Base-by-base conservation (phyloP, 805 yeast species). In the Maudiozyma pseudohumilis region DNA sequence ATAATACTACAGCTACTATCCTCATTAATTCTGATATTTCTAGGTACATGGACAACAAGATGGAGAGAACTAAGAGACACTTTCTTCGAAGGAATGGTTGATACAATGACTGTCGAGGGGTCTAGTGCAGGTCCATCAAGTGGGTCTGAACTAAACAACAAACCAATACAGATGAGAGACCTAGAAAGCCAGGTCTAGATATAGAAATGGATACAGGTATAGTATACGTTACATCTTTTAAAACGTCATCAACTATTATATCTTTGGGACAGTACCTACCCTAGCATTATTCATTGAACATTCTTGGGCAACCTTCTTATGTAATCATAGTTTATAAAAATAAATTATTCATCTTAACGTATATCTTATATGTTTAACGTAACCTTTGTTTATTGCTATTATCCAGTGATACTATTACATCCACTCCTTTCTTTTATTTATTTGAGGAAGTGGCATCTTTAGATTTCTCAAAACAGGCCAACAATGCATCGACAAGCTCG, bases 41-140 rank as follows among this genome's bases (percentile, higher is more conserved):
- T 89, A 42, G 95, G 96, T 0, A 85, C 95, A 0, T 89, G 89
- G 74, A 75, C 87, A 13, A 76, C 95, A 0, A 73, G 95, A 47
- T 88, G 96, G 96, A 76, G 79, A 47, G 98, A 89, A 56, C 65
- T 89, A 38, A 70, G 88, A 50, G 83, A 84, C 28, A 84, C 95
- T 0, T 89, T 92, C 53, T 89, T 92, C 49, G 94, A 87, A 40
- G 85, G 88, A 24, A 65, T 82, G 64, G 69, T 74, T 19, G 92
- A 81, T 47, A 26, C 40, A 10, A 12, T 34, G 13, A 9, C 24
- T 10, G 19, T 18, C 5, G 30, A 25, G 7, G 30, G 19, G 7
- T 8, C 18, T 11, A 11, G n/a, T 2, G 3, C 4, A 24, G n/a
- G 26, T 11, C 26, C 26, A 24, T 17, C 8, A 17, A 28, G 22